Evolutionary conservation across 2,329 filamentous ascomycete species (phyloP), one percentile per base, ranked within the genome.

Genomic region (Venturia carpophila): DNA sequence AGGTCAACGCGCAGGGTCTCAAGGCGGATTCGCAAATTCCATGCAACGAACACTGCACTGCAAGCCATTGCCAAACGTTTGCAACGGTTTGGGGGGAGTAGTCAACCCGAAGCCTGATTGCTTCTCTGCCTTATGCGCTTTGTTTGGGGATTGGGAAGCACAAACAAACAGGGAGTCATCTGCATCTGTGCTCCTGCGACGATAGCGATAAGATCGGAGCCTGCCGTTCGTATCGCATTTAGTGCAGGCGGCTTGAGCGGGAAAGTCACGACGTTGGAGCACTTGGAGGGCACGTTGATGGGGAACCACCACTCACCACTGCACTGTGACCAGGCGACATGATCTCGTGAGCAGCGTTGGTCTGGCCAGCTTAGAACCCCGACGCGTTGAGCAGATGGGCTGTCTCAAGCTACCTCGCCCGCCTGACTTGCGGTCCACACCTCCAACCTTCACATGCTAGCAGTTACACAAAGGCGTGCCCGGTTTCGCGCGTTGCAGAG

Each of bases 1-100:
- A 61, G 37, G 60, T 58, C 52, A 19, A 58, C 15, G 52, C 30
- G 52, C 52, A 58, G 52, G 52, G 52, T 58, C 52, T 58, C 60
- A 7, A 19, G 17, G 34, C 37, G 42, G n/a, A 61, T 61, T 45
- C 43, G n/a, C 39, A 27, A 34, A 61, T 27, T 42, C 60, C 60
- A 42, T 61, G n/a, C 39, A 61, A 39, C 17, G 60, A 45, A n/a
- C n/a, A 27, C 30, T 45, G 27, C n/a, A 27, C 30, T 45, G 27
- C 56, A 60, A 60, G 60, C 39, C 27, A 61, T 42, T 61, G 58
- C 13, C 37, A 58, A 34, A 58, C 27, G 17, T 6, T 5, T 3
- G 9, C 15, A 27, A 34, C 13, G 52, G 13, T 37, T n/a, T 58
- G 21, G 30, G 30, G 27, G 30, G 11, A 27, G 47, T 27, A 58